These are phyloP conservation scores for Tetrapisispora namnaoensis DNA, from an alignment of 805 yeast genomes.

Conservation along the genomic window DNA sequence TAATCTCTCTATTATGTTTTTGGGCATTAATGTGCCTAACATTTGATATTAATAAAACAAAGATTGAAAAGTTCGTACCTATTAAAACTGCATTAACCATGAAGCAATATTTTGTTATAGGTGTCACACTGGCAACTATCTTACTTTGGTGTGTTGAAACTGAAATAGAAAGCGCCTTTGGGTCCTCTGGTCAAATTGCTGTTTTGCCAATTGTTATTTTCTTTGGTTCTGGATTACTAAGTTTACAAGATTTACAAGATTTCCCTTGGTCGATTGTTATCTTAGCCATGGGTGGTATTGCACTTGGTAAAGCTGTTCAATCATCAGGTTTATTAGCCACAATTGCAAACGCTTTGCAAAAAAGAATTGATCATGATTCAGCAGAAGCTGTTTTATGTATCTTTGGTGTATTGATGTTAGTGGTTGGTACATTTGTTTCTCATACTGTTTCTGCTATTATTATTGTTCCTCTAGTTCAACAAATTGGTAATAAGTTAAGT, in stretches of 20 bases:
- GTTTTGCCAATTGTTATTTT: constrained; percentile 75
- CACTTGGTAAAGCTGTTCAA: constrained; percentile 87
- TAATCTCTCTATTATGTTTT: constrained; percentile 48
- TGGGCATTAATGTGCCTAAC: constrained; percentile 61
- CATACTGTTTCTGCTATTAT: constrained; percentile 96
- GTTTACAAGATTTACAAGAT: constrained; percentile 81
- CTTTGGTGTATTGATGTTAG: constrained; percentile 74
- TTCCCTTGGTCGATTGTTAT: constrained; percentile 95
- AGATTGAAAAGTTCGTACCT: constrained; percentile 36
- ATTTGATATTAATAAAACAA: constrained; percentile 40
- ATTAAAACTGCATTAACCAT: constrained; percentile 58
- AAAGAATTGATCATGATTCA: constrained; percentile 48
- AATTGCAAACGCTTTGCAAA: constrained; percentile 62
- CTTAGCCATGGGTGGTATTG: constrained; percentile 95
- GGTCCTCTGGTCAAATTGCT: constrained; percentile 90
- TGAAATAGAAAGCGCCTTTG: constrained; percentile 58
- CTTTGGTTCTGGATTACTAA: constrained; percentile 79
- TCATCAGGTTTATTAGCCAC: constrained; percentile 80
- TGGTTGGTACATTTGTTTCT: constrained; percentile 89
- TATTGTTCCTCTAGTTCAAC: constrained; percentile 78
- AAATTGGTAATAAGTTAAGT: constrained; percentile 64
- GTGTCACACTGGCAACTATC: constrained; percentile 66
- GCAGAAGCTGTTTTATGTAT: constrained; percentile 65
- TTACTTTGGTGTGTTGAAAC: constrained; percentile 84
- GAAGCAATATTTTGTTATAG: constrained; percentile 63